Base-by-base conservation (phyloP, 306 rosid genomes). In the Carpinus viminea region DNA sequence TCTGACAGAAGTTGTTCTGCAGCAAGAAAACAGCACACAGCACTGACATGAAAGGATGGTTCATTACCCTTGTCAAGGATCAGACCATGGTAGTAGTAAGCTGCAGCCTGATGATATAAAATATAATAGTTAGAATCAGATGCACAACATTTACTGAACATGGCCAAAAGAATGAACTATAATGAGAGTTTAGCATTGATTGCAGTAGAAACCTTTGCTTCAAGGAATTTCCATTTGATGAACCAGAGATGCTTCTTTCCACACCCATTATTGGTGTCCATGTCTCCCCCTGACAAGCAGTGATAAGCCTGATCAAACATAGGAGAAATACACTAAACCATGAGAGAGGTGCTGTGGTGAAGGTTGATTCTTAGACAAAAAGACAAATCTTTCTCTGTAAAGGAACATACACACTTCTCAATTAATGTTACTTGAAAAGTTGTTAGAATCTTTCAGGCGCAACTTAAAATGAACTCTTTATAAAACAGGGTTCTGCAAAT, bases 1-100 rank as follows among this genome's bases (percentile, higher is more conserved):
- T 93, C 98, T 15, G 78, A 72, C 43, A 91, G 83, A 83, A 95
- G 87, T 80, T 93, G 91, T 86, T 93, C 97, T 10, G 99, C 93
- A 8, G 97, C 96, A 74, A 95, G 98, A 85, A 95, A 95, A 80
- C 99, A 91, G 26, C 93, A 93, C 34, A 90, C 89, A 0, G 96
- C 98, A 1, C 84, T 73, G 28, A 93, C 83, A 69, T 91, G 91
- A 80, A 85, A 75, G 60, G 91, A 83, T 55, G 92, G 96, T 75
- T 95, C 98, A 36, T 73, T 88, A 38, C 97, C 93, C 83, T 91
- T 93, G 90, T 91, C 99, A 34, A 95, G 90, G 57, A 95, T 86
- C 83, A 93, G 82, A 21, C 98, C 98, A 57, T 95, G 96, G 91
- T 87, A 95, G 92, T 95, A 91, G 87, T 93, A 95, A 8, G 98